Base-by-base conservation (phyloP, 192 early-diverging fungal genomes). In the Gamsiella multidivaricata region DNA sequence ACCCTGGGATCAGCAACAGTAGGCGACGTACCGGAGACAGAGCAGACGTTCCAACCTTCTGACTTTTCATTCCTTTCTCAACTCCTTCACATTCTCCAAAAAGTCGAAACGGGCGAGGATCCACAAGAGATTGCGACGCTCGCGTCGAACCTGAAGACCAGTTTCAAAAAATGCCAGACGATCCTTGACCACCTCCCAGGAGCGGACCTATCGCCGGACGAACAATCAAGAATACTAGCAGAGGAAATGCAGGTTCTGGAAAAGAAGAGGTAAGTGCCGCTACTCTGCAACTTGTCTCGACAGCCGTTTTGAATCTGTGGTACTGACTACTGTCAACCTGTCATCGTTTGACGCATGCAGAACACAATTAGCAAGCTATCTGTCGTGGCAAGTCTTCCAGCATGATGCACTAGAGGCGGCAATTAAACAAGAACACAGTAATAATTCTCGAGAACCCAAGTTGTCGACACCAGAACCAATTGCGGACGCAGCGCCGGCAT, bases 181-280 rank as follows among this genome's bases (percentile, higher is more conserved):
- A 80, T 80, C 22, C 59, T 80, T 7, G 79, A 80, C 46, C 79
- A 73, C 43, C 65, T 80, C n/a, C 79, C 79, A n/a, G 79, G 79
- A 2, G 79, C 79, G 45, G 79, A 80, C 31, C 18, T 80, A n/a
- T 80, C 79, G 0, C 65, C 70, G 10, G 79, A 80, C 49, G 70
- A 80, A 29, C 79, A 80, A 28, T 57, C 31, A 2, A 65, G 55
- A 39, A 39, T 73, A 15, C 39, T 80, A 7, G 65, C 54, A 14
- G 70, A 80, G 57, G 79, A 80, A 45, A 29, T 54, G 22, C 31
- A 67, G 17, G 61, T 73, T 12, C 28, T 80, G 18, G 58, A 66
- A 42, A 61, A 39, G 51, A 80, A 80, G 45, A 67, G 58, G 79
- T 80, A 50, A 3, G 75, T 11, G 14, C 7, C 5, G 34, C 14